These are phyloP conservation scores for Xylaria grammica DNA, from an alignment of 495 filamentous ascomycete species.

Conservation along the genomic window DNA sequence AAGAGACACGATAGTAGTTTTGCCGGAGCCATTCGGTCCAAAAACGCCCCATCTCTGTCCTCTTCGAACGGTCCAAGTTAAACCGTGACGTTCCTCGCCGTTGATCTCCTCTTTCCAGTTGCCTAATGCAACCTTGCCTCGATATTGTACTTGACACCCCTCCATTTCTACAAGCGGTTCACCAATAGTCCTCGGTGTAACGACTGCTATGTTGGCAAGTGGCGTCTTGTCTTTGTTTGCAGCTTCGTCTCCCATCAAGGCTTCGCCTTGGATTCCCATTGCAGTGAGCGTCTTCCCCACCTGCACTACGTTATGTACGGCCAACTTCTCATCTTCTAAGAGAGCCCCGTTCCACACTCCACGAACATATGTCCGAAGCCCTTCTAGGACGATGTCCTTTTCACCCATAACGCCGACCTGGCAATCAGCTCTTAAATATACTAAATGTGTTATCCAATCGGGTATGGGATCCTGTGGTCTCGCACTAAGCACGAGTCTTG, in stretches of 20 bases:
- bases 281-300: conserved; percentile 54
- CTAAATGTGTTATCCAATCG: conserved; percentile 84
- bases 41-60: conserved; percentile 91
- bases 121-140: conserved; percentile 74
- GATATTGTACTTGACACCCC: conserved; percentile 79
- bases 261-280: conserved; percentile 47
- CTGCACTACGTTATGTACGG: conserved; percentile 55
- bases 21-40: conserved; percentile 87
- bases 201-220: neutral
- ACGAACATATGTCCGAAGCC: conserved; percentile 50
- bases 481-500: conserved; percentile 75
- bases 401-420: conserved; percentile 61
- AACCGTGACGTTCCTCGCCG: conserved; percentile 56
- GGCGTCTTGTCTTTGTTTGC: conserved; percentile 10
- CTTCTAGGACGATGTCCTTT: conserved; percentile 57
- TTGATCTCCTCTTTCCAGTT: conserved; percentile 70
- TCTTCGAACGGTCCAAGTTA: conserved; percentile 81
- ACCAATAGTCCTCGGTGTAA: conserved; percentile 31
- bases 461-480: conserved; percentile 86
- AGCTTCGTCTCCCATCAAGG: conserved; percentile 33
- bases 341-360: conserved; percentile 41
- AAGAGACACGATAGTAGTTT: conserved; percentile 90
- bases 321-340: conserved; percentile 43
- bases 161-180: conserved; percentile 85
- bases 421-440: conserved; percentile 67